A percentile compares a stretch with the other conserved stretches of the same genome.
Evolutionary conservation across 192 early-diverging fungal species (phyloP).

Genomic region (Fimicolochytrium jonesii): DNA sequence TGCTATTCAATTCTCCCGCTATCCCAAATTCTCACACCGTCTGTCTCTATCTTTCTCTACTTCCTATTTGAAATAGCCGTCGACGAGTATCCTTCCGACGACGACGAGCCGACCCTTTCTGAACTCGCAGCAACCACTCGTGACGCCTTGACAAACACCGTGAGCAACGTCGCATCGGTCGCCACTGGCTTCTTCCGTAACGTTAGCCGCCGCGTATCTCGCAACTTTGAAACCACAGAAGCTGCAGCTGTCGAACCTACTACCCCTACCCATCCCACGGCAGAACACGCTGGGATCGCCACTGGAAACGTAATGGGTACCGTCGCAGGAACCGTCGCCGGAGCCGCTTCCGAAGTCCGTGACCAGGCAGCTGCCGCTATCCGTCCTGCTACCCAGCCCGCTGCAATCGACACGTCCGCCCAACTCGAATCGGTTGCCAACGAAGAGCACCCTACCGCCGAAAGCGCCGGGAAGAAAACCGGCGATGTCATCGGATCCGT

Average conservation of each 20-base stretch:
- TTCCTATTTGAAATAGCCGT: background rate
- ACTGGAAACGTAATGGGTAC: background rate
- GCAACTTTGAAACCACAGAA: background rate
- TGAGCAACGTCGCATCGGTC: constrained; percentile 2
- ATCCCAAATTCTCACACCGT: too few species aligned
- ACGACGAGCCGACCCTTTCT: constrained; percentile 8
- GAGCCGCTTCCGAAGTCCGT: background rate
- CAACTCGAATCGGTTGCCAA: too few species aligned
- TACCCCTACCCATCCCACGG: background rate
- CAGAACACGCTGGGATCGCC: background rate
- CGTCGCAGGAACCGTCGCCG: background rate
- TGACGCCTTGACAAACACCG: background rate
- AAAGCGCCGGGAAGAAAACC: background rate
- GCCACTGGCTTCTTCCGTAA: constrained; percentile 1
- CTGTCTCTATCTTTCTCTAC: too few species aligned
- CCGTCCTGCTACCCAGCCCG: background rate
- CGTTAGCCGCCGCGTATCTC: constrained; percentile 5
- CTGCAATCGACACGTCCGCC: too few species aligned
- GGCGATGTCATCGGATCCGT: background rate
- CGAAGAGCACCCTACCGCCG: background rate
- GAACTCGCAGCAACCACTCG: background rate
- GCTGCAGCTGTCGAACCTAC: background rate
- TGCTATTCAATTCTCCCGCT: too few species aligned
- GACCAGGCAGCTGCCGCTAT: background rate
- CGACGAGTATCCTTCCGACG: background rate